These are phyloP conservation scores for Candida nonsorbophila DNA, from an alignment of 805 yeast species.

Conservation along the genomic window DNA sequence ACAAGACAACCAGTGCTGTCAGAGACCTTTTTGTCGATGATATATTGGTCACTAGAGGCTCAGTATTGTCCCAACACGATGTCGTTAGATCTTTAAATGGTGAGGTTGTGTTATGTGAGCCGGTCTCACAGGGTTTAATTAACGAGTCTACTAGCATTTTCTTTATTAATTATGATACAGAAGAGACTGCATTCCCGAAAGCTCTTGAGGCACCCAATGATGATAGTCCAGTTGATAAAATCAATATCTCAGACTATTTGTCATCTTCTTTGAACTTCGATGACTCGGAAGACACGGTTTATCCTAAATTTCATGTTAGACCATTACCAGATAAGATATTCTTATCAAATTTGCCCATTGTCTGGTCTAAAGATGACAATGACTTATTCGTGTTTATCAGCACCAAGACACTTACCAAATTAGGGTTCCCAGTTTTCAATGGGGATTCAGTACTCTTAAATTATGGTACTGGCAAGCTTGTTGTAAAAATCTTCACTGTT, in stretches of 20 bases:
- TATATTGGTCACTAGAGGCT: constrained; percentile 15
- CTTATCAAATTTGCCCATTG: constrained; percentile 15
- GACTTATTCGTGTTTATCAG: constrained; percentile 38
- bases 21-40: constrained; percentile 25
- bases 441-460: constrained; percentile 56
- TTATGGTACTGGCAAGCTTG: constrained; percentile 9
- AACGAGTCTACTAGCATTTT: constrained; percentile 46
- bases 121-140: constrained; percentile 63
- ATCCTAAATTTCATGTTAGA: constrained; percentile 14
- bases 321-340: constrained; percentile 26
- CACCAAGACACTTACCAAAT: constrained; percentile 42
- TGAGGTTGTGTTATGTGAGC: constrained; percentile 59
- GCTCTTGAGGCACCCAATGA: constrained; percentile 5
- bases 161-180: constrained; percentile 32
- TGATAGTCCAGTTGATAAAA: constrained; percentile 8
- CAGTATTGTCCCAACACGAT: constrained; percentile 38
- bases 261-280: constrained; percentile 20
- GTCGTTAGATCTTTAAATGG: constrained; percentile 42
- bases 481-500: constrained; percentile 50
- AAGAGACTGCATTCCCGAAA: constrained; percentile 3
- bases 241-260: constrained; percentile 30
- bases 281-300: not conserved
- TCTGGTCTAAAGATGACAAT: constrained; percentile 27
- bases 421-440: constrained; percentile 56
- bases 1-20: constrained; percentile 24